Base-by-base conservation (phyloP, 805 yeast genomes). In the Debaryomyces hansenii region DNA sequence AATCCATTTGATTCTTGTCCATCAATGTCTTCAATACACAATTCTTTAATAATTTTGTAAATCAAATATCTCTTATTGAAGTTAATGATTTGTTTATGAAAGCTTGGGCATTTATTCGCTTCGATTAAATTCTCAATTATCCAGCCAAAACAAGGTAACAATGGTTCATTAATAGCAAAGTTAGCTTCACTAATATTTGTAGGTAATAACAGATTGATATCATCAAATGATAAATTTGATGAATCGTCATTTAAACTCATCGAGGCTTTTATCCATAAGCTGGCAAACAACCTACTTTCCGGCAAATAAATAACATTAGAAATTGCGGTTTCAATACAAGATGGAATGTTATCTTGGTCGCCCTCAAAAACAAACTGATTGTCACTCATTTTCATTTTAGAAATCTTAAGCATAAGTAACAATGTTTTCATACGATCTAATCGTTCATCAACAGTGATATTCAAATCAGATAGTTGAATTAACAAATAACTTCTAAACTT, bases 121-220 rank as follows among this genome's bases (percentile, higher is more conserved):
- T 88, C 96, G 45, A 90, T 61, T 51, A 92, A 68, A 50, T 95
- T 82, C 55, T 87, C 92, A 20, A 86, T 72, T 42, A 90, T 73
- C 98, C 98, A 92, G 9, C 97, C 97, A 48, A 90, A 80, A 58
- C 97, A 91, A 2, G 96, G 94, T 5, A 90, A 80, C 41, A 88
- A 67, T 0, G 83, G 75, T 44, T 75, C 73, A 47, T 63, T 51
- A 50, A 64, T 64, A 24, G 64, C 60, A 39, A 72, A 60, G 40
- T 69, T 74, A 1, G 53, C 41, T 4, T 52, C 44, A 4, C 53
- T 53, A 14, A 73, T 44, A 12, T 53, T 46, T 2, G 44, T 45
- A 0, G 77, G 78, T 39, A 73, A 55, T 21, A 73, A 56, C 41
- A 53, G 53, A 39, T 57, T 50, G 20, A 72, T 42, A 45, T 62